Base-by-base conservation (phyloP, 306 rosid species). In the Dryas octopetala region DNA sequence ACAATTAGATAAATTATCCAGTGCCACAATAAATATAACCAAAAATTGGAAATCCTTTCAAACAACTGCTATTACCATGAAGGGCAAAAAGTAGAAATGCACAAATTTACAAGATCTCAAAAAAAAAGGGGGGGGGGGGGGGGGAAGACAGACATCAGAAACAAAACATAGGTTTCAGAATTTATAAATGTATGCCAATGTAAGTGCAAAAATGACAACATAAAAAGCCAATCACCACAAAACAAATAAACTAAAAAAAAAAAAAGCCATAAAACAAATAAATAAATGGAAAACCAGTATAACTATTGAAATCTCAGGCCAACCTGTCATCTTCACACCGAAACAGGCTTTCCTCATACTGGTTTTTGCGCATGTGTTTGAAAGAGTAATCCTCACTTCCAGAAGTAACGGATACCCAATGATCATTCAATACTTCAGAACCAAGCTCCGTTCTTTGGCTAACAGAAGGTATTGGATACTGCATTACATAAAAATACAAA, bases 271-370 rank as follows among this genome's bases (percentile, higher is more conserved):
- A 43, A 71, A 58, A 59, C 1, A 40, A 53, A 54, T 16, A 57
- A 19, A 19, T 6, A 44, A 68, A 57, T 10, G 11, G 67, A 62
- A 68, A 49, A 71, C 55, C 43, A 67, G 74, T 5, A 54, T 51
- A 26, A 43, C 73, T 28, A 66, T 51, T 57, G 53, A 58, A 66
- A 87, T 63, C 59, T 79, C 17, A 48, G 74, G 63, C 59, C 68
- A 65, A 96, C 99, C 99, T 96, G 88, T 96, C 99, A 84, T 96
- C 99, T 88, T 96, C 99, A 17, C 99, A 96, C 83, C 99, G 91
- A 78, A 96, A 96, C 86, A 96, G 84, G 79, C 99, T 96, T 83
- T 96, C 99, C 84, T 96, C 99, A 74, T 96, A 96, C 82, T 96
- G 99, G 81, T 96, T 96, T 88, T 96, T 96, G 78, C 99, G 99